Evolutionary conservation across 352 stramenopile species (phyloP), one percentile per base, ranked within the genome.

Genomic region (Halophytophthora polymorphica): DNA sequence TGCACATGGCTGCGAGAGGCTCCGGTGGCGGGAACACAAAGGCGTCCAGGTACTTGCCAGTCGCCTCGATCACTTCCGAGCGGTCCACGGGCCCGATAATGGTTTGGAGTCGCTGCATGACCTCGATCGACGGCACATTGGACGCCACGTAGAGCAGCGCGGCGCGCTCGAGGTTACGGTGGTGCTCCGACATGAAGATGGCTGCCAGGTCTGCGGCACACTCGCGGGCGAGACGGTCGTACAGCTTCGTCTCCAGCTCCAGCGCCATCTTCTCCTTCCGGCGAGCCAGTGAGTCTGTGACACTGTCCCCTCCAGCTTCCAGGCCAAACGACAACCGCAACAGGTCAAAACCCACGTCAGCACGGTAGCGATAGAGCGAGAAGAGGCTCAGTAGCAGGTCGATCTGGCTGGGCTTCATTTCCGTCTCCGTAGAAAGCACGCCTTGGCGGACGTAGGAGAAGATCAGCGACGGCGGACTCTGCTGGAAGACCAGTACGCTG

Each of bases 321-420:
- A 77, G 69, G 33, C 18, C 53, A 17, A 61, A 52, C 15, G 55
- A 48, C 45, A 68, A 43, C 28, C 72, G 64, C 8, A 86, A 55
- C 4, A 83, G 25, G 37, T 83, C 73, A 14, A 71, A 62, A 2
- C 81, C 81, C 1, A 93, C 81, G 45, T 94, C 81, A 19, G 83
- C 83, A n/a, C 83, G 79, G 55, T 90, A 94, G 3, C 83, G 73
- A 56, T 94, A 94, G 40, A 92, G 58, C 13, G 83, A 92, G 49
- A 90, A 94, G 15, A 92, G 57, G 49, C 81, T 94, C 23, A 94
- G 49, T 3, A 92, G 43, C 34, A 94, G 56, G 52, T 94, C 83
- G 23, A 94, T 70, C 46, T 86, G 78, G 28, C 73, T 77, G 29
- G 73, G 56, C 35, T 52, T 66, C 45, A 80, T 61, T 8, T 48